phyloP scores from a whole-genome alignment of 805 yeast genomes.

The Pichia manshurica region DNA sequence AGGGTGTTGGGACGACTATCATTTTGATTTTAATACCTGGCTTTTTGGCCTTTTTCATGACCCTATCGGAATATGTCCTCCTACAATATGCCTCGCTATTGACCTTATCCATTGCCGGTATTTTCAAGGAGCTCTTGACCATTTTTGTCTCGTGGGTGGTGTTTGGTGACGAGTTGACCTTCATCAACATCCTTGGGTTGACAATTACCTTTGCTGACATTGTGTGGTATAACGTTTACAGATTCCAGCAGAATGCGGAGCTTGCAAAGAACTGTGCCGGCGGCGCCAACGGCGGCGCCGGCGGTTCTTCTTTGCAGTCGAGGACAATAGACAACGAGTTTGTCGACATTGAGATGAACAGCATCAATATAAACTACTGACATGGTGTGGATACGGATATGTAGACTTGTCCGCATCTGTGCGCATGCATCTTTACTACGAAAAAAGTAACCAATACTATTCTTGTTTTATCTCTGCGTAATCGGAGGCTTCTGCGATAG shows the following conservation, averaged over 20 bases:
- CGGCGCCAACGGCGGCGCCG: neutral
- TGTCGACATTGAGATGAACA: conserved; percentile 18
- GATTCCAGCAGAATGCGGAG: conserved; percentile 34
- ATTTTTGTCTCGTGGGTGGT: conserved; percentile 62
- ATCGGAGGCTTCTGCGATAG: too few species aligned
- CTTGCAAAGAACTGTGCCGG: neutral
- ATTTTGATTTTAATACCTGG: conserved; percentile 74
- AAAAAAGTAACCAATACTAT: too few species aligned
- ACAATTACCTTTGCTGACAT: conserved; percentile 72
- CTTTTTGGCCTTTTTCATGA: conserved; percentile 80
- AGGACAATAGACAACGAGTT: conserved; percentile 14
- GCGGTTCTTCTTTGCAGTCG: neutral
- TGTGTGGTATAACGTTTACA: conserved; percentile 70
- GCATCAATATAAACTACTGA: neutral
- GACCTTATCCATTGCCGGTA: conserved; percentile 86
- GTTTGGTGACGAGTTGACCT: conserved; percentile 66
- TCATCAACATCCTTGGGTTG: conserved; percentile 69
- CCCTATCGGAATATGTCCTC: conserved; percentile 78
- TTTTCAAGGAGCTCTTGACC: conserved; percentile 86
- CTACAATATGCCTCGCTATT: conserved; percentile 77
- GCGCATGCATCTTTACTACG: too few species aligned
- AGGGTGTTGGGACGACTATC: conserved; percentile 52
- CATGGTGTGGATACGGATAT: too few species aligned
- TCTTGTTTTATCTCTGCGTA: too few species aligned
- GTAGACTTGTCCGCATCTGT: too few species aligned